Base-by-base conservation (phyloP, 1,284 basidiomycete genomes). In the Schizophyllum amplum region DNA sequence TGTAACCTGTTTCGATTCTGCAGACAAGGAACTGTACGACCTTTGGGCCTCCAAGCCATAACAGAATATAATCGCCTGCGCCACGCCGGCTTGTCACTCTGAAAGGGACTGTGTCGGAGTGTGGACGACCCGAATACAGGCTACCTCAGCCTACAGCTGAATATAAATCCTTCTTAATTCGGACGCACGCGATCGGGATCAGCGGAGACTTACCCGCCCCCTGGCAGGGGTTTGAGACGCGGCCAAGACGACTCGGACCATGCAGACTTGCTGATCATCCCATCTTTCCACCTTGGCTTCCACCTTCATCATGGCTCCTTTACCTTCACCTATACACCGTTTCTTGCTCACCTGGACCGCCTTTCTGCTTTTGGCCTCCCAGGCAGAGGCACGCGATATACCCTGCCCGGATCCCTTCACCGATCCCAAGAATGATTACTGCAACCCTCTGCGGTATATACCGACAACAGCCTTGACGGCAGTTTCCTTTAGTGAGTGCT, bases 21-120 rank as follows among this genome's bases (percentile, higher is more conserved):
- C 75, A 24, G 88, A 90, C 70, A 83, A 77, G 68, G 84, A 87
- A 61, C 72, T 90, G 24, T 89, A 90, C 63, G 79, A 83, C 53
- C 72, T 90, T 9, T 90, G 88, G 87, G 85, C 75, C 33, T 84
- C 85, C 6, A 81, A 68, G 55, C 63, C 33, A 42, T 42, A 17
- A 42, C 33, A 42, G 33, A 42, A 9, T 42, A 42, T 42, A 9
- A n/a, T 42, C 33, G 33, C 17, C 11, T 9, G 33, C 33, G 33
- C 33, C 33, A 42, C 11, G 33, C 7, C 2, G 33, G 13, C n/a
- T n/a, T n/a, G n/a, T n/a, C n/a, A n/a, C n/a, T n/a, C n/a, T n/a
- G n/a, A n/a, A n/a, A n/a, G n/a, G n/a, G n/a, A n/a, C n/a, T n/a
- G n/a, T n/a, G n/a, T n/a, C n/a, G n/a, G n/a, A n/a, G n/a, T n/a